A percentile compares a stretch with the other conserved stretches of the same genome.
phyloP scores from a whole-genome alignment of 192 early-diverging fungal species.

The Geranomyces variabilis region DNA sequence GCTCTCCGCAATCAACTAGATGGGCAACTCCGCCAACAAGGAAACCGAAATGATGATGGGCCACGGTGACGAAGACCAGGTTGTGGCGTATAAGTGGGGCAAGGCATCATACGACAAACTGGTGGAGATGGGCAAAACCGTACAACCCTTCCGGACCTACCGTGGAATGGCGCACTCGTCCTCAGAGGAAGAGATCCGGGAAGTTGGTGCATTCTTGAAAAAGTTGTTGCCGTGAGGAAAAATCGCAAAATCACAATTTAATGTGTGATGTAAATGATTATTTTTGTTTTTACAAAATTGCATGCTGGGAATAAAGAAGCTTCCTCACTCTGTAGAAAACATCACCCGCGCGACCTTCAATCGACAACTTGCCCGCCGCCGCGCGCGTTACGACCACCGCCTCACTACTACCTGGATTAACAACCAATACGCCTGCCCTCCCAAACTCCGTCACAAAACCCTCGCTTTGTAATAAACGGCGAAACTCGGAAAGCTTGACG shows the following conservation, averaged over 20 bases:
- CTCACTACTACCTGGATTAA: conserved; percentile 59
- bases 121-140: conserved; percentile 51
- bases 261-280: not conserved
- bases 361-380: conserved; percentile 45
- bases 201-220: conserved; percentile 68
- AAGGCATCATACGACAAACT: conserved; percentile 67
- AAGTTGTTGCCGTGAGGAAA: conserved; percentile 24
- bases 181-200: conserved; percentile 66
- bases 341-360: conserved; percentile 64
- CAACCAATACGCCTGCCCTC: conserved; percentile 76
- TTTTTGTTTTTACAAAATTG: conserved; percentile 58
- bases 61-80: conserved; percentile 78
- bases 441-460: conserved; percentile 84
- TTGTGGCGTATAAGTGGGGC: conserved; percentile 76
- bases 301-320: conserved; percentile 74
- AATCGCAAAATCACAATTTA: not conserved
- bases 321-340: conserved; percentile 76
- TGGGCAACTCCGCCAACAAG: conserved; percentile 26
- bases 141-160: conserved; percentile 82
- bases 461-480: conserved; percentile 65
- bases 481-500: conserved; percentile 80
- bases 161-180: conserved; percentile 77
- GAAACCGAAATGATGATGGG: conserved; percentile 79
- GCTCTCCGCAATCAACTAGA: not conserved
- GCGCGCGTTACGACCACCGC: conserved; percentile 45